Percentiles rank a stretch among this genome's conserved stretches.
phyloP scores from a whole-genome alignment of 148 eudicot genomes.

The Heliamphora exappendiculata region DNA sequence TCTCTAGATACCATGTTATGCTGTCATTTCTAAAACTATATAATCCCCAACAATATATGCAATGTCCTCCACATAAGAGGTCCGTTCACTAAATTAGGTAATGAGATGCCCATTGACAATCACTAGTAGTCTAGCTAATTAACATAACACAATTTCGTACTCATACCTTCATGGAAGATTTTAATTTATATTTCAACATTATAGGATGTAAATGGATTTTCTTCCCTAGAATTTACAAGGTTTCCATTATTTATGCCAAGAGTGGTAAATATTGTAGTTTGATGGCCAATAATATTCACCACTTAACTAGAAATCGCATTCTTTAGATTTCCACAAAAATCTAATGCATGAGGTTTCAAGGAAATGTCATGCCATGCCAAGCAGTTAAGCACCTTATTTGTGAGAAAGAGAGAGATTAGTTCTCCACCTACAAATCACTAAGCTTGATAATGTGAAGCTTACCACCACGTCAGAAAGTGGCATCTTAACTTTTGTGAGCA shows the following conservation, averaged over 20 bases:
- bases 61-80: neutral
- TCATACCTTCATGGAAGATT: neutral
- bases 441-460: conserved; percentile 20
- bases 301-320: too few relatives aligned
- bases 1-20: too few relatives aligned
- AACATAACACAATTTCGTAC: neutral
- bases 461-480: conserved; percentile 99
- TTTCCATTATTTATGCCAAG: too few relatives aligned
- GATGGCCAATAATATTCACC: too few relatives aligned
- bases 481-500: conserved; percentile 98
- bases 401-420: conserved; percentile 1
- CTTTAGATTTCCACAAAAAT: neutral
- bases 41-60: neutral
- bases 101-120: neutral
- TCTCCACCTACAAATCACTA: neutral
- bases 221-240: too few relatives aligned
- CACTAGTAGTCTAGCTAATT: neutral
- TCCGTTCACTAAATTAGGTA: neutral
- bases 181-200: neutral
- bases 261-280: too few relatives aligned
- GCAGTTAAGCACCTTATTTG: conserved; percentile 7
- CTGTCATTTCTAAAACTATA: too few relatives aligned
- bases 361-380: neutral
- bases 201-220: neutral
- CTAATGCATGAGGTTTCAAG: neutral